These are phyloP conservation scores for Erysimum cheiranthoides DNA, from an alignment of 345 rosid species.

Conservation along the genomic window DNA sequence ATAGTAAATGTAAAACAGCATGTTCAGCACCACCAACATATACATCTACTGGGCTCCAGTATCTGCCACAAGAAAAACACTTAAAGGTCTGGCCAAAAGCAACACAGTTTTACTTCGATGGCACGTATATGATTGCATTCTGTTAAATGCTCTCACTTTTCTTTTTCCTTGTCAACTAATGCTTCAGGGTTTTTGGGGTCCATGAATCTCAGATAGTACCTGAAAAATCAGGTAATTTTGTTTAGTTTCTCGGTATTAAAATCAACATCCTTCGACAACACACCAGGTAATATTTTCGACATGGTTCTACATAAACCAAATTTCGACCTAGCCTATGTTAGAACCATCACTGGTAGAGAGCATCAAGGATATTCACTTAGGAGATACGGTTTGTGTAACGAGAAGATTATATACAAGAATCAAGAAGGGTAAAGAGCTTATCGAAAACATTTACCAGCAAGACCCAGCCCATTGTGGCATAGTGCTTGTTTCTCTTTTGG, in stretches of 20 bases:
- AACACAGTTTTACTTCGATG: not conserved
- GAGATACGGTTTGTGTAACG: not conserved
- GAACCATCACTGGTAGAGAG: not conserved
- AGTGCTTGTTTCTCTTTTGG: slow-evolving; percentile 91
- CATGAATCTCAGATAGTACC: slow-evolving; percentile 98
- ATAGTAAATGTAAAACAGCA: slow-evolving; percentile 94
- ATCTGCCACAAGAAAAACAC: slow-evolving; percentile 51
- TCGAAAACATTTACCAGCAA: slow-evolving; percentile 68
- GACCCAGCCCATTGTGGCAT: slow-evolving; percentile 99
- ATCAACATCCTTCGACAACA: not conserved
- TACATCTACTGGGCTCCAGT: slow-evolving; percentile 95
- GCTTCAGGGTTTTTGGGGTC: slow-evolving; percentile 80
- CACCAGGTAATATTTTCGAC: not conserved
- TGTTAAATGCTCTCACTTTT: slow-evolving; percentile 59
- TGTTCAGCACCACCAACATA: slow-evolving; percentile 99
- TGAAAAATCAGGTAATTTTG: slow-evolving; percentile 38
- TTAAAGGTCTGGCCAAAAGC: slow-evolving; percentile 1
- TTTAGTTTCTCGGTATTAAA: slow-evolving; percentile 10
- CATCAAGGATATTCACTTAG: not conserved
- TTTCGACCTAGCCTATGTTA: not conserved
- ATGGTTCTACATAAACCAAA: not conserved
- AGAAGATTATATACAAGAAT: slow-evolving; percentile 19
- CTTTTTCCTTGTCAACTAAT: slow-evolving; percentile 77
- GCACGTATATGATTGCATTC: not conserved
- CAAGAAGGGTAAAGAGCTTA: slow-evolving; percentile 12